phyloP scores from a whole-genome alignment of 768 basidiomycete species.

The Leccinum truebloodii region DNA sequence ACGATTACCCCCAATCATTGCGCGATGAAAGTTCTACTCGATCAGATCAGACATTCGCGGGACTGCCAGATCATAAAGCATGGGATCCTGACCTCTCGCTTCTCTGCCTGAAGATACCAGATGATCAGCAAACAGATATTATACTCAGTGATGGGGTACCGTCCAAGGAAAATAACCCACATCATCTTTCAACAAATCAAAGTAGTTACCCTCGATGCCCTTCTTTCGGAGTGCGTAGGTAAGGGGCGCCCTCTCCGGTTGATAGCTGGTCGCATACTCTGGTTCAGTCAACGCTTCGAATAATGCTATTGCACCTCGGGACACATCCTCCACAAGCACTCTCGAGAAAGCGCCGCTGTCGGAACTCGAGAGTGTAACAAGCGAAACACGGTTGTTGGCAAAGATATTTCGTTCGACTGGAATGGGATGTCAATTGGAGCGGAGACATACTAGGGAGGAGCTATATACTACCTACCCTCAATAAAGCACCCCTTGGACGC shows the following conservation, averaged over 20 bases:
- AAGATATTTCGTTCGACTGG: conserved; percentile 15
- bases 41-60: not conserved
- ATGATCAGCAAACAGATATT: not conserved
- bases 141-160: not conserved
- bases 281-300: conserved; percentile 29
- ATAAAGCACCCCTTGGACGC: conserved; percentile 32
- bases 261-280: conserved; percentile 25
- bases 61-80: not conserved
- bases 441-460: not conserved
- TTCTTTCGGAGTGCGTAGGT: conserved; percentile 19
- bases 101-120: conserved; percentile 13
- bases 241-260: conserved; percentile 23
- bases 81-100: conserved; percentile 10
- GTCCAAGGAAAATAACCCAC: conserved; percentile 12
- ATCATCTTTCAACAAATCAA: conserved; percentile 24
- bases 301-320: conserved; percentile 17
- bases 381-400: conserved; percentile 35
- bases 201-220: conserved; percentile 18
- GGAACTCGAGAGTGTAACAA: conserved; percentile 22
- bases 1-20: conserved; percentile 22
- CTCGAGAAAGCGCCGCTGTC: conserved; percentile 10
- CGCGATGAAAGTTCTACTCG: conserved; percentile 22
- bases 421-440: not conserved
- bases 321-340: conserved; percentile 11
- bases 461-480: conserved; percentile 22